These are phyloP conservation scores for Trichoderma lentiforme DNA, from an alignment of 2,329 filamentous ascomycete genomes.

Conservation along the genomic window DNA sequence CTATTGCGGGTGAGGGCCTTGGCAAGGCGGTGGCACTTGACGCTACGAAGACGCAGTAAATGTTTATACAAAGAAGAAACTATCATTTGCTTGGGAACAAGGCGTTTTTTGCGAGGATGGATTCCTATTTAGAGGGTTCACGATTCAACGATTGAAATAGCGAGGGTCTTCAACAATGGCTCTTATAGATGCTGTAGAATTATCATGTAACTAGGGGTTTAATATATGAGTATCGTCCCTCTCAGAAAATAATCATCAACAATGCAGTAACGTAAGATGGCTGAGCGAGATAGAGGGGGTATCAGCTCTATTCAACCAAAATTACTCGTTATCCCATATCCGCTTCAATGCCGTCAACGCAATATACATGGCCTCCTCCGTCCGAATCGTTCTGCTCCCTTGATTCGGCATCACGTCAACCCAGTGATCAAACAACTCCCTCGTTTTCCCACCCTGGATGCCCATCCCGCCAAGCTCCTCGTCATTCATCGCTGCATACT, in stretches of 20 bases:
- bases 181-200: slow-evolving; percentile 5
- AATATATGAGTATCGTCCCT: neutral
- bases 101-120: slow-evolving; percentile 15
- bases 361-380: slow-evolving; percentile 79
- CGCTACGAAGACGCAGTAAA: slow-evolving; percentile 20
- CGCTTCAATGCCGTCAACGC: slow-evolving; percentile 66
- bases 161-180: slow-evolving; percentile 29
- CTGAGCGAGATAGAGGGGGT: slow-evolving; percentile 2
- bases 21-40: slow-evolving; percentile 41
- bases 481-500: slow-evolving; percentile 67
- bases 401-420: slow-evolving; percentile 77
- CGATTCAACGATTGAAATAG: slow-evolving; percentile 29
- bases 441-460: slow-evolving; percentile 60
- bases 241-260: neutral
- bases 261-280: neutral
- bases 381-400: slow-evolving; percentile 77
- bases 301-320: neutral
- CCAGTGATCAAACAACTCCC: slow-evolving; percentile 79
- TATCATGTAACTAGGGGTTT: neutral
- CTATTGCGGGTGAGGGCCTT: slow-evolving; percentile 32
- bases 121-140: slow-evolving; percentile 16
- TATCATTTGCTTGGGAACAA: neutral
- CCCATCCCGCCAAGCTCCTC: slow-evolving; percentile 55
- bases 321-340: slow-evolving; percentile 44
- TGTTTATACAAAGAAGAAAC: neutral